These are phyloP conservation scores for Bothriochloa decipiens DNA, from an alignment of 176 grass and related monocot species.

Conservation along the genomic window DNA sequence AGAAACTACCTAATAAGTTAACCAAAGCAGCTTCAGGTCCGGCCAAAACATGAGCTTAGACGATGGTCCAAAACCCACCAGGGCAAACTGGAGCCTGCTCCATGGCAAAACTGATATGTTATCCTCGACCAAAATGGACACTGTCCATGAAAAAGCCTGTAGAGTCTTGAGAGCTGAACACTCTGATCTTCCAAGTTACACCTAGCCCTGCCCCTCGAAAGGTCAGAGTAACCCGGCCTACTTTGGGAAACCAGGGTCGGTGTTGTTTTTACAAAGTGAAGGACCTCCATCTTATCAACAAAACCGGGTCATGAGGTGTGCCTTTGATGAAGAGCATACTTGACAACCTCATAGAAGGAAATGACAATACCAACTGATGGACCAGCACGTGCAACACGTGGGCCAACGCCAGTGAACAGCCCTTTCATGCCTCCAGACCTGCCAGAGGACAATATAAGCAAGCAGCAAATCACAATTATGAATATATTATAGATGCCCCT, in stretches of 20 bases:
- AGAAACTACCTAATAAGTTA: conserved; percentile 46
- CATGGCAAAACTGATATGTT: conserved; percentile 28
- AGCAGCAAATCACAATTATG: not conserved
- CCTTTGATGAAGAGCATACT: conserved; percentile 73
- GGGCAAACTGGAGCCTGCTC: conserved; percentile 40
- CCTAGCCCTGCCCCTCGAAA: conserved; percentile 8
- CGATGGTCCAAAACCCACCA: conserved; percentile 29
- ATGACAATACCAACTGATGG: conserved; percentile 95
- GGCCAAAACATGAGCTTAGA: conserved; percentile 1
- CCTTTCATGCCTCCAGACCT: conserved; percentile 79
- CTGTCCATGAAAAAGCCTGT: conserved; percentile 30
- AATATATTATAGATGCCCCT: not conserved
- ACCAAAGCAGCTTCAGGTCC: conserved; percentile 11
- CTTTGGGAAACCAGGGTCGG: not conserved
- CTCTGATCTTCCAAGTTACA: conserved; percentile 38
- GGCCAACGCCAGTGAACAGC: conserved; percentile 81
- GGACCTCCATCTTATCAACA: not conserved
- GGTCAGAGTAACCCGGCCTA: not conserved
- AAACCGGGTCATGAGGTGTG: conserved; percentile 38
- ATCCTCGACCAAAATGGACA: not conserved
- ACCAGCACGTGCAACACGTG: conserved; percentile 85
- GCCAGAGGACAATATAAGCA: conserved; percentile 18
- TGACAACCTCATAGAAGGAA: conserved; percentile 94
- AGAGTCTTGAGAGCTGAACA: not conserved
- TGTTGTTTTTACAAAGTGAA: conserved; percentile 11